Evolutionary conservation across 2,329 filamentous ascomycete genomes (phyloP).

Genomic region (Dactylellina leptospora): DNA sequence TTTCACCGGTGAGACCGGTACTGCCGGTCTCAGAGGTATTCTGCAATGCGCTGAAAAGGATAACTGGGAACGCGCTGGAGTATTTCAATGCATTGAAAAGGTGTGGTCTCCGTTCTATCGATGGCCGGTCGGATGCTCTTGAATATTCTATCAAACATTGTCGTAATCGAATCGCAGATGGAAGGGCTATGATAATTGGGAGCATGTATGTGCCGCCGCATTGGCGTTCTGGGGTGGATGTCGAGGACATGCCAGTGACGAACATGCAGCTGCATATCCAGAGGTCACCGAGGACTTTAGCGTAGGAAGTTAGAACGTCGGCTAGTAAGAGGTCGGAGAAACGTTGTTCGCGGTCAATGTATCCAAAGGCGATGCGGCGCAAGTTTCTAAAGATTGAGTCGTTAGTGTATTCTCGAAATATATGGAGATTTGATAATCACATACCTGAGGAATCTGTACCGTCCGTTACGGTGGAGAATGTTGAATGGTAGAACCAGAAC

Average conservation of each 20-base stretch:
- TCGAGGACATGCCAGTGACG: conserved; percentile 77
- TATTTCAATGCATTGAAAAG: conserved; percentile 96
- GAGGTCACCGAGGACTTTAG: conserved; percentile 88
- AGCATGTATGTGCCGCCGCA: conserved; percentile 83
- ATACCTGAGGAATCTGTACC: conserved; percentile 56
- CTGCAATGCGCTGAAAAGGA: conserved; percentile 79
- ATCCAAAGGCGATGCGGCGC: conserved; percentile 81
- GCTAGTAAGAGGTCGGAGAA: conserved; percentile 94
- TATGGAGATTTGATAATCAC: not conserved
- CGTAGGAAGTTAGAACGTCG: conserved; percentile 93
- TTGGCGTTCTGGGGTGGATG: conserved; percentile 76
- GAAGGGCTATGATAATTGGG: conserved; percentile 82
- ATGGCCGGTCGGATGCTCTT: conserved; percentile 68
- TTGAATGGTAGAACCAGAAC: conserved; percentile 76
- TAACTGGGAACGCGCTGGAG: conserved; percentile 89
- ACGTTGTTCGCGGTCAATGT: conserved; percentile 88
- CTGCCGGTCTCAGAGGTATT: conserved; percentile 68
- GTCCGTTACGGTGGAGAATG: conserved; percentile 55
- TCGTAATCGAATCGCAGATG: conserved; percentile 83
- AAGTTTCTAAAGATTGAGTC: conserved; percentile 65
- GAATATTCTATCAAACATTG: conserved; percentile 91
- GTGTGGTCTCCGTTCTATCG: conserved; percentile 69
- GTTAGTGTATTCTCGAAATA: conserved; percentile 1
- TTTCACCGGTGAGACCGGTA: conserved; percentile 63
- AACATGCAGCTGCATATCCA: conserved; percentile 95